Evolutionary conservation across 257 asterid genomes (phyloP).

Genomic region (Petunia axillaris): DNA sequence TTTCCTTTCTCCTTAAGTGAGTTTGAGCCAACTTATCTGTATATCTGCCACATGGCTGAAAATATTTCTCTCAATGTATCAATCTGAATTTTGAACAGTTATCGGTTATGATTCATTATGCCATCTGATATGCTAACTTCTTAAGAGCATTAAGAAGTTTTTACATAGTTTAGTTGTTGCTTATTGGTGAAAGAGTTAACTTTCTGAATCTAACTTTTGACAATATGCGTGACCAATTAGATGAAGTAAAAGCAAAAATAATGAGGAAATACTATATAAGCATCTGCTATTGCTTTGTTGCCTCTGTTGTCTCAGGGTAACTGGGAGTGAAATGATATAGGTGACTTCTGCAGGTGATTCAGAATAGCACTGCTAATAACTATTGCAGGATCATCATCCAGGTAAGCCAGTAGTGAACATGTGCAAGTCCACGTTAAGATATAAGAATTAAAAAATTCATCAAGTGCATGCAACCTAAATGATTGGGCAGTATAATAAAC

Average conservation of each 20-base stretch:
- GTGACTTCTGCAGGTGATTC: constrained; percentile 2
- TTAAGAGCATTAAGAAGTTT: neutral
- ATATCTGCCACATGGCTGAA: constrained; percentile 1
- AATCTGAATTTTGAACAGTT: neutral
- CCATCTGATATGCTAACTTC: neutral
- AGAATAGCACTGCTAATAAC: constrained; percentile 15
- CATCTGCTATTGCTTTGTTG: neutral
- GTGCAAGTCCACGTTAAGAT: constrained; percentile 24
- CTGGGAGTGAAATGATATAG: neutral
- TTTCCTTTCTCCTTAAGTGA: constrained; percentile 5
- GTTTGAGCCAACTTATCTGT: neutral
- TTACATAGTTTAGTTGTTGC: neutral
- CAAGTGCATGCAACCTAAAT: neutral
- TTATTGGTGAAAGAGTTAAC: no score
- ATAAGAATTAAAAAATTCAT: neutral
- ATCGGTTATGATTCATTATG: neutral
- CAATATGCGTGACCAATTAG: no score
- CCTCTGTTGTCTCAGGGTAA: neutral
- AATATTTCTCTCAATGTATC: neutral
- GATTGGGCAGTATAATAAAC: constrained; percentile 13
- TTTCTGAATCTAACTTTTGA: no score
- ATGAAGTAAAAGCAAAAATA: neutral
- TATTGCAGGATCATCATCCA: neutral
- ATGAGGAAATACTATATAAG: neutral
- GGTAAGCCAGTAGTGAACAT: neutral